Percentiles rank a stretch among this genome's conserved stretches.
Evolutionary conservation across 768 basidiomycete species (phyloP).

Genomic region (Leccinum uliginosum): DNA sequence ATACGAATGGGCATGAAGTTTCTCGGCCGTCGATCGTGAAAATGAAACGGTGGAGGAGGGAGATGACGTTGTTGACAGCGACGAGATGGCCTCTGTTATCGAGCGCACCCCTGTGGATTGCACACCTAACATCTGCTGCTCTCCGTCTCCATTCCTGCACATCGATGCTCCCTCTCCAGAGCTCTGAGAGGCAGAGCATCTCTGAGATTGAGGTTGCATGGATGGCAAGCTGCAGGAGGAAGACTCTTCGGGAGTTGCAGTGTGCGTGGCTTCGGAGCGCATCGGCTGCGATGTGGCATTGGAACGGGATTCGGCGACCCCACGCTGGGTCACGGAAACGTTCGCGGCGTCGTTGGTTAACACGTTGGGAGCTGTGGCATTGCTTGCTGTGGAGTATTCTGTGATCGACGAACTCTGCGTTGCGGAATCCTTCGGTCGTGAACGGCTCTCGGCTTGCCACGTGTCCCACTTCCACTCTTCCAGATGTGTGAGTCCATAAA

Average conservation of each 20-base stretch:
- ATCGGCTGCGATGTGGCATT: not conserved
- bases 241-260: not conserved
- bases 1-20: not conserved
- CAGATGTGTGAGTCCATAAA: constrained; percentile 94
- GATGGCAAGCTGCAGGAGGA: not conserved
- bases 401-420: constrained; percentile 14
- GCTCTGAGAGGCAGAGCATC: not conserved
- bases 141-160: not conserved
- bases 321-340: constrained; percentile 2
- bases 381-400: constrained; percentile 17
- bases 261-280: not conserved
- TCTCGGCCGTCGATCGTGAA: constrained; percentile 1
- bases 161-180: not conserved
- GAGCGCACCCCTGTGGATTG: constrained; percentile 5
- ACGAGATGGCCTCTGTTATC: constrained; percentile 24
- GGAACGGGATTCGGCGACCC: not conserved
- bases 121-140: not conserved
- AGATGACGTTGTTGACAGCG: constrained; percentile 8
- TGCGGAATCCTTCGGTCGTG: constrained; percentile 36
- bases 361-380: not conserved
- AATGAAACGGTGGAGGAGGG: constrained; percentile 2
- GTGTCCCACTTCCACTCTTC: constrained; percentile 93
- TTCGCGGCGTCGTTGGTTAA: constrained; percentile 3
- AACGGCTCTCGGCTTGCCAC: constrained; percentile 69
- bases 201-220: not conserved